Base-by-base conservation (phyloP, 2,329 filamentous ascomycete genomes). In the Paracorniculantispora psalliotae region DNA sequence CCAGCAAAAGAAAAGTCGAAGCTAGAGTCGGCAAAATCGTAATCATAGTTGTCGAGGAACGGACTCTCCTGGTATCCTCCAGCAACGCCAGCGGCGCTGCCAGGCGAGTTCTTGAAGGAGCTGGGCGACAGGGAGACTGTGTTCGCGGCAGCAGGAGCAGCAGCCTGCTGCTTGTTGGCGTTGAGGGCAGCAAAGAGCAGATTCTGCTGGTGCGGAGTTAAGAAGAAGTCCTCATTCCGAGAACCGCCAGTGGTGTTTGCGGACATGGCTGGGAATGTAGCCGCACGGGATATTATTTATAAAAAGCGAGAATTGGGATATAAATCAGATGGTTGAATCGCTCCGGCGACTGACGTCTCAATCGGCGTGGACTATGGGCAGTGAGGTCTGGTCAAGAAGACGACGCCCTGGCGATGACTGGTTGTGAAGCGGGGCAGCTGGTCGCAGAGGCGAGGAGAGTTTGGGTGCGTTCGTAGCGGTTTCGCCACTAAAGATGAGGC, bases 201-300 rank as follows among this genome's bases (percentile, higher is more conserved):
- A 68, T 83, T 86, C 77, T 92, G 88, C 73, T 93, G 89, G 68
- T 89, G 84, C 63, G 86, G 86, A 61, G 88, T 90, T 65, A 92
- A 81, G 68, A 87, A 85, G 71, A 90, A 87, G 69, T 83, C 81
- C 63, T 75, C 43, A 73, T 62, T 77, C 74, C 63, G 66, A 63
- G 69, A 64, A 60, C 70, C 76, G 61, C 72, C 70, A 61, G 70
- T 66, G 37, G 77, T 71, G 57, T 73, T 75, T 59, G 79, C 77
- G 65, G 79, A 75, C 82, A 85, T 85, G 58, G 58, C 35, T 25
- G 50, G 12, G 30, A 12, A 39, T 23, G 25, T 2, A 21, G 33
- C 3, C 30, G 28, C 23, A 26, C 44, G 28, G 25, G 13, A 12
- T 50, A 44, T 51, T 13, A 17, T 25, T 37, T 47, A 48, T 8